Percentiles rank a stretch among this genome's conserved stretches.
These are phyloP conservation scores for Codiaeum variegatum DNA, from an alignment of 441 rosid genomes.

Conservation along the genomic window DNA sequence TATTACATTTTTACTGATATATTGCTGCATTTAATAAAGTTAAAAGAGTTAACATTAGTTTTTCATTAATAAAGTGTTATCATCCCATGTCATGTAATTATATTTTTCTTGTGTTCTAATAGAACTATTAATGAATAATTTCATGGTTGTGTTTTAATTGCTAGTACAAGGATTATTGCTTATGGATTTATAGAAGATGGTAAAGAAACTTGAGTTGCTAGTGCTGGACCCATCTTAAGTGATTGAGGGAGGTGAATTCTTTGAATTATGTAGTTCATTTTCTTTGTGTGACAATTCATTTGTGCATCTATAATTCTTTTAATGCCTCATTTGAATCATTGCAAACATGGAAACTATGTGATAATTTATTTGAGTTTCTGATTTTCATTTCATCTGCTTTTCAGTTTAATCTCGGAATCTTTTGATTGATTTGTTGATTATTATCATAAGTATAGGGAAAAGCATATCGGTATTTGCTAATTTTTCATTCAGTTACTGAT, in stretches of 20 bases:
- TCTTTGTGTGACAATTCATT: background rate
- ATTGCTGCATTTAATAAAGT: too few species aligned
- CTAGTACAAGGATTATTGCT: slow-evolving; percentile 93
- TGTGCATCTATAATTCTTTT: background rate
- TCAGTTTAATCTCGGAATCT: background rate
- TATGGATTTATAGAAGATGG: slow-evolving; percentile 92
- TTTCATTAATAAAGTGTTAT: too few species aligned
- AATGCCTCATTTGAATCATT: background rate
- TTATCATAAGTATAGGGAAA: background rate
- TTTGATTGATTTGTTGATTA: background rate
- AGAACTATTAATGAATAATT: too few species aligned
- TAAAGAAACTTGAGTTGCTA: slow-evolving; percentile 83
- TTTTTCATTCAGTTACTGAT: background rate
- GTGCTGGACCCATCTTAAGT: slow-evolving; percentile 94
- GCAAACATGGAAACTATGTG: too few species aligned
- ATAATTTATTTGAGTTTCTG: too few species aligned
- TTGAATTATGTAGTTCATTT: too few species aligned
- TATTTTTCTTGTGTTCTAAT: too few species aligned
- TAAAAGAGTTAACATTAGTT: too few species aligned
- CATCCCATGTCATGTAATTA: too few species aligned
- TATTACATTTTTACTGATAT: too few species aligned
- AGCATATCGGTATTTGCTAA: background rate
- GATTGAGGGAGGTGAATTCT: slow-evolving; percentile 86
- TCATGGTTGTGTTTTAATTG: slow-evolving; percentile 95
- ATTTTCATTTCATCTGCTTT: background rate